Evolutionary conservation across 2,329 filamentous ascomycete species (phyloP), one percentile per base, ranked within the genome.

Genomic region (Paraphoma sp.): DNA sequence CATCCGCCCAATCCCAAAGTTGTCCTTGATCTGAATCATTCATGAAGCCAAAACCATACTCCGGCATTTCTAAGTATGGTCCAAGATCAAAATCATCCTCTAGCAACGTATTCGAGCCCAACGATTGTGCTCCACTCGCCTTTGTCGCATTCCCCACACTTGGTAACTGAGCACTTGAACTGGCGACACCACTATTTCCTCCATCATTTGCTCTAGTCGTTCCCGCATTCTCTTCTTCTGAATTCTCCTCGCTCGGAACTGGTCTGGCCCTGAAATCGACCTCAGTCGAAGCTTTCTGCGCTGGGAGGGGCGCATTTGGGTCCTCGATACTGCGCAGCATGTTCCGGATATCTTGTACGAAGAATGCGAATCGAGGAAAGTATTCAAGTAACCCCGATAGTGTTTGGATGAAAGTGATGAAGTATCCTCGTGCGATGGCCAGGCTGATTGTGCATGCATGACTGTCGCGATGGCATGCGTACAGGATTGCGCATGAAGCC

Each of bases 401-500:
- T 12, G 48, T 54, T n/a, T 38, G 17, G 43, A 62, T 54, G 33
- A 62, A 62, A 8, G 45, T 53, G 28, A 36, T 52, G 43, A 59
- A 52, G 44, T 59, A 58, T 9, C 46, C 18, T 3, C 46, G 49
- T 18, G 59, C 59, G n/a, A 36, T 45, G 31, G 53, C 41, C 9
- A 49, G 45, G 29, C 48, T 52, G 56, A 62, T 59, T 6, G 36
- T 47, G 36, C 50, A 58, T 4, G 55, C 51, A 11, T 54, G 58
- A 44, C 58, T 61, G 36, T 62, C 56, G 14, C 55, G 52, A 30
- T 62, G 59, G 23, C 59, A 59, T 11, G 57, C 57, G 42, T 62
- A 62, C 12, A 62, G 44, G 7, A 62, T 62, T 11, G 59, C 59
- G 18, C 59, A 62, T 3, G 59, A 62, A 8, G 59, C 59, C 44